A percentile compares a stretch with the other conserved stretches of the same genome.
Conservation (phyloP, 805 yeast species). For the Scheffersomyces coipomensis region DNA sequence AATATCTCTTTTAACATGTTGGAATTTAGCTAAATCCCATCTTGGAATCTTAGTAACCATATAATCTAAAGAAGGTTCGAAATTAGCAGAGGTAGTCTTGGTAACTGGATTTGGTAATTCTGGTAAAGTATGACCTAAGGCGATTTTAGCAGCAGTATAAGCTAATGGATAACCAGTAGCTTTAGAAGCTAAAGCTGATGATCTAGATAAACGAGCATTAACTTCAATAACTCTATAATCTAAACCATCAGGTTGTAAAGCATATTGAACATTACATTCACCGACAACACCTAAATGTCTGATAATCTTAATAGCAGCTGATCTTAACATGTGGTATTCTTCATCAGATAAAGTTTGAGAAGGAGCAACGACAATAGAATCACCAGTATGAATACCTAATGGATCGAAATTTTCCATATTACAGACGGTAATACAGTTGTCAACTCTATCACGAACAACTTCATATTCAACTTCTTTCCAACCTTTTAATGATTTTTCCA, state of each 20-base stretch:
- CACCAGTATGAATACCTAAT: constrained; percentile 97
- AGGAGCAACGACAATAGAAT: constrained; percentile 98
- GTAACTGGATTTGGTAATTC: constrained; percentile 96
- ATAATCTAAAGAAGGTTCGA: constrained; percentile 96
- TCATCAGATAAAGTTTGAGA: constrained; percentile 96
- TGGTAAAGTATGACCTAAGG: constrained; percentile 89
- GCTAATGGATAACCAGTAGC: constrained; percentile 99
- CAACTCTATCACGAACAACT: constrained; percentile 95
- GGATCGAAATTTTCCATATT: constrained; percentile 99
- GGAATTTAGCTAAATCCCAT: constrained; percentile 96
- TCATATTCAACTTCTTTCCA: constrained; percentile 99
- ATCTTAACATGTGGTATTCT: constrained; percentile 96
- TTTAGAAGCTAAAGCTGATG: constrained; percentile 96
- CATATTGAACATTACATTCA: constrained; percentile 97
- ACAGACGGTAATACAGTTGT: constrained; percentile 97
- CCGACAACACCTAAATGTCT: constrained; percentile 99
- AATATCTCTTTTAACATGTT: constrained; percentile 88
- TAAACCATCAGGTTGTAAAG: constrained; percentile 91
- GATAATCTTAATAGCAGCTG: constrained; percentile 95
- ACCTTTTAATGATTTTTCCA: constrained; percentile 95
- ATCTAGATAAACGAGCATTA: constrained; percentile 93
- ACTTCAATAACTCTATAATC: constrained; percentile 97
- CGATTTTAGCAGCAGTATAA: constrained; percentile 97
- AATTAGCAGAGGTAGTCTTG: constrained; percentile 91
- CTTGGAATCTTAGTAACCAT: constrained; percentile 97